Conservation (phyloP, 192 early-diverging fungal genomes). For the Haplosporangium gracile region DNA sequence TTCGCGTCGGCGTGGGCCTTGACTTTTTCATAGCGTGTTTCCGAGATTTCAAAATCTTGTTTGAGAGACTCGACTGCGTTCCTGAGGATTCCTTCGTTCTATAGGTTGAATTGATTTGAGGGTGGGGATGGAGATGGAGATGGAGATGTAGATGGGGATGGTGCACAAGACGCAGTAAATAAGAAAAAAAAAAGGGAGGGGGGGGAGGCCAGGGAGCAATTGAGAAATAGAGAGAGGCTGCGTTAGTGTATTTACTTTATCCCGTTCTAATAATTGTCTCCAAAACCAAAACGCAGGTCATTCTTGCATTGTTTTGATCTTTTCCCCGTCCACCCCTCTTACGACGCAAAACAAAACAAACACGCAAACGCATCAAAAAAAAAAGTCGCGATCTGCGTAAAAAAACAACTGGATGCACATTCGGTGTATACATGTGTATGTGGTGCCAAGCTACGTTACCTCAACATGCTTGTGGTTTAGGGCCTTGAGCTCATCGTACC, state of each 20-base stretch:
- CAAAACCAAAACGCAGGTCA: neutral
- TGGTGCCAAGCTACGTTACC: slow-evolving; percentile 16
- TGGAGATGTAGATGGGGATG: neutral
- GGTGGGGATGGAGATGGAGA: neutral
- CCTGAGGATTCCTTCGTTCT: slow-evolving; percentile 47
- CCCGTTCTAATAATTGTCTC: neutral
- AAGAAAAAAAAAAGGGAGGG: neutral
- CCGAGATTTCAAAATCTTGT: slow-evolving; percentile 51
- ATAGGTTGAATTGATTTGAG: neutral
- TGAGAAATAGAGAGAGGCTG: neutral
- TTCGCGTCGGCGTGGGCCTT: slow-evolving; percentile 41
- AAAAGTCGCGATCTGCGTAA: neutral
- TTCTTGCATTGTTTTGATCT: neutral
- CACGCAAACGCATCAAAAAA: neutral
- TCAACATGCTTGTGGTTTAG: slow-evolving; percentile 51
- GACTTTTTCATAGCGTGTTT: slow-evolving; percentile 40
- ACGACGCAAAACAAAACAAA: too few relatives aligned
- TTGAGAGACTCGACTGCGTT: slow-evolving; percentile 51
- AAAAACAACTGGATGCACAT: neutral
- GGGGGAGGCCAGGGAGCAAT: neutral
- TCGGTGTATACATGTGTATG: neutral
- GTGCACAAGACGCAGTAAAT: neutral
- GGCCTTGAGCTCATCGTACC: slow-evolving; percentile 44
- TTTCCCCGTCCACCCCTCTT: too few relatives aligned
- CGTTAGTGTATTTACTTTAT: neutral